Evolutionary conservation across 768 basidiomycete genomes (phyloP).

Genomic region (Amanita inopinata): DNA sequence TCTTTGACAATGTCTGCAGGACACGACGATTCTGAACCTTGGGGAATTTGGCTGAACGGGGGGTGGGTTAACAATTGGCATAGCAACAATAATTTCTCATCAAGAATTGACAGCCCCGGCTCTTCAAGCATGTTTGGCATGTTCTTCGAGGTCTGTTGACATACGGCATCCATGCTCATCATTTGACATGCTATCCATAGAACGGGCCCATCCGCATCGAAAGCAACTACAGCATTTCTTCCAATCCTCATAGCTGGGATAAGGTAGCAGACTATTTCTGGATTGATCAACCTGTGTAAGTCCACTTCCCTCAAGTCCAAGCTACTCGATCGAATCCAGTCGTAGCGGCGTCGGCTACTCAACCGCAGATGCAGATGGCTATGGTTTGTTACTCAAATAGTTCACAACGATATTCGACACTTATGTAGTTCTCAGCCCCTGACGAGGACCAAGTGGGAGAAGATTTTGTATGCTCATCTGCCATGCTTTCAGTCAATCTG

Average conservation of each 20-base stretch:
- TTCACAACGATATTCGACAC: neutral
- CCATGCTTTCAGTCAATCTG: neutral
- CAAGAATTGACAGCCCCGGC: constrained; percentile 38
- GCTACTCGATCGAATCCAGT: constrained; percentile 7
- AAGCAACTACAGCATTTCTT: constrained; percentile 34
- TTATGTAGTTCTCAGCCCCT: constrained; percentile 25
- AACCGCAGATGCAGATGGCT: constrained; percentile 53
- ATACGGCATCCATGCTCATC: neutral
- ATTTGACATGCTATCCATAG: constrained; percentile 21
- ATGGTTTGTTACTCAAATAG: constrained; percentile 25
- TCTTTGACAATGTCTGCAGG: constrained; percentile 37
- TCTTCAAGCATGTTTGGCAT: constrained; percentile 60
- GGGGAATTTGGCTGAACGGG: constrained; percentile 71
- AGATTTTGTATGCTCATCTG: constrained; percentile 35
- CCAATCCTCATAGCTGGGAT: constrained; percentile 51
- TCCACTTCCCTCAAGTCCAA: neutral
- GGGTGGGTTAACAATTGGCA: constrained; percentile 31
- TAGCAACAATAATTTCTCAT: neutral
- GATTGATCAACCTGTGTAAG: constrained; percentile 66
- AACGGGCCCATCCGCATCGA: constrained; percentile 62
- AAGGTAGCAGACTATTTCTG: constrained; percentile 57
- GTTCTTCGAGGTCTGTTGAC: constrained; percentile 47
- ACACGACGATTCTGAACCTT: constrained; percentile 36
- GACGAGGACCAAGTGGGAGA: constrained; percentile 59
- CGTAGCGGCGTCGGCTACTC: constrained; percentile 46